phyloP scores from a whole-genome alignment of 1,284 basidiomycete species.

The Marasmius fiardii region DNA sequence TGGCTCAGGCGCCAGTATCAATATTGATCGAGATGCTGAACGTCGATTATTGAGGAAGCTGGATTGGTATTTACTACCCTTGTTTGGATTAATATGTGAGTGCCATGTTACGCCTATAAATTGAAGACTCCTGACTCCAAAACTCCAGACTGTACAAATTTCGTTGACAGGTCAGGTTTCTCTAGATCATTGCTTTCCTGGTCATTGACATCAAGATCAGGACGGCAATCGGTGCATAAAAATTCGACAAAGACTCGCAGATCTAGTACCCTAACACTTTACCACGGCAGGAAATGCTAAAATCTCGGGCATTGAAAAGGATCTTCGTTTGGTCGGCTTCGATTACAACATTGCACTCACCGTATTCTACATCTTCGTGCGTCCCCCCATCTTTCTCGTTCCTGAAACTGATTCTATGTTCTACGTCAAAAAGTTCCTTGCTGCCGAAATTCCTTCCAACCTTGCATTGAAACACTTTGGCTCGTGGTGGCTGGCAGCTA shows the following conservation, averaged over 20 bases:
- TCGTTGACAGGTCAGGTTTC: conserved; percentile 31
- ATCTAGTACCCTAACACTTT: not conserved
- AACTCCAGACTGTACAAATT: conserved; percentile 34
- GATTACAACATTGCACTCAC: conserved; percentile 42
- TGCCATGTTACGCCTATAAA: not conserved
- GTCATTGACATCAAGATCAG: conserved; percentile 8
- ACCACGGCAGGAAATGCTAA: conserved; percentile 35
- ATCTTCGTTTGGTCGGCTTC: conserved; percentile 39
- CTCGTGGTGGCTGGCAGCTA: conserved; percentile 34
- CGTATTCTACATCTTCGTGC: conserved; percentile 36
- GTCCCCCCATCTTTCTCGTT: conserved; percentile 34
- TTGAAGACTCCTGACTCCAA: not conserved
- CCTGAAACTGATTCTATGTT: conserved; percentile 22
- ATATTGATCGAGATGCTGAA: conserved; percentile 26
- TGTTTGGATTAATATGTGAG: conserved; percentile 40
- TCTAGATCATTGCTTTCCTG: not conserved
- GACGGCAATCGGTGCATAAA: conserved; percentile 25
- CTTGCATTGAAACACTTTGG: conserved; percentile 40
- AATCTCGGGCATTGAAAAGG: conserved; percentile 42
- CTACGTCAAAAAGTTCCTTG: conserved; percentile 30
- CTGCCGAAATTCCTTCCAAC: conserved; percentile 41
- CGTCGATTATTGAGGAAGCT: conserved; percentile 32
- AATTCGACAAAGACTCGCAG: not conserved
- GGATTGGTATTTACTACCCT: conserved; percentile 32
- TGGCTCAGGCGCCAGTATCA: not conserved